These are phyloP conservation scores for Penicillium alfredii DNA, from an alignment of 495 filamentous ascomycete genomes.

Conservation along the genomic window DNA sequence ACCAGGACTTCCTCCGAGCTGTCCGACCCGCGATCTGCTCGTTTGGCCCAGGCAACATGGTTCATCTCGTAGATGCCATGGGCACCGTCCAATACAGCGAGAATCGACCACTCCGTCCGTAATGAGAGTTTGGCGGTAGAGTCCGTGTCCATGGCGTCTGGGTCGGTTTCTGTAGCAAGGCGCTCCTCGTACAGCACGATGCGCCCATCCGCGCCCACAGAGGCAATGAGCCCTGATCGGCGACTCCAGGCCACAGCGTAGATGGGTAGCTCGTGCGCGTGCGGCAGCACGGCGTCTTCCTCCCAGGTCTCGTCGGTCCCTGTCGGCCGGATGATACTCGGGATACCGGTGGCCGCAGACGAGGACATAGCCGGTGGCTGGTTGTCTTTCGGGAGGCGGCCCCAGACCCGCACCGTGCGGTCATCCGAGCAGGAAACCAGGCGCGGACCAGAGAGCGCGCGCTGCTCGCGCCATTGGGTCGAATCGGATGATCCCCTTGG, in stretches of 20 bases:
- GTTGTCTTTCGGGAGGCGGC: conserved; percentile 48
- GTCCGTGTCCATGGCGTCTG: conserved; percentile 36
- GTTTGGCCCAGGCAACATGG: conserved; percentile 68
- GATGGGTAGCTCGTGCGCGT: conserved; percentile 68
- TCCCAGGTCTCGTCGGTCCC: conserved; percentile 75
- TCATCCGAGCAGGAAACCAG: conserved; percentile 79
- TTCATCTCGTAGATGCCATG: conserved; percentile 94
- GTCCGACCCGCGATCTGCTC: conserved; percentile 32
- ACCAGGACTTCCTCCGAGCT: conserved; percentile 64
- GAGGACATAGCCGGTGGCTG: conserved; percentile 21
- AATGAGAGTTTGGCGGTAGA: conserved; percentile 8
- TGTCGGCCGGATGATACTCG: conserved; percentile 73
- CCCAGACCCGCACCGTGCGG: conserved; percentile 70
- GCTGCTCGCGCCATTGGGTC: conserved; percentile 34
- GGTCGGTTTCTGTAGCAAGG: conserved; percentile 22
- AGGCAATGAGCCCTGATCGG: conserved; percentile 67
- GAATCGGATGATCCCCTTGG: conserved; percentile 3
- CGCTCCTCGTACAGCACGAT: conserved; percentile 74
- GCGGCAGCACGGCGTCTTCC: conserved; percentile 63
- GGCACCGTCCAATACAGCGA: conserved; percentile 59
- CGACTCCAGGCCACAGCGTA: conserved; percentile 79
- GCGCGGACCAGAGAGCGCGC: conserved; percentile 52
- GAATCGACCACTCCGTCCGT: conserved; percentile 58
- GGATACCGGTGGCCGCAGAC: conserved; percentile 43
- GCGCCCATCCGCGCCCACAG: conserved; percentile 77